Evolutionary conservation across 2,329 filamentous ascomycete species (phyloP).

Genomic region (Claviceps monticola): DNA sequence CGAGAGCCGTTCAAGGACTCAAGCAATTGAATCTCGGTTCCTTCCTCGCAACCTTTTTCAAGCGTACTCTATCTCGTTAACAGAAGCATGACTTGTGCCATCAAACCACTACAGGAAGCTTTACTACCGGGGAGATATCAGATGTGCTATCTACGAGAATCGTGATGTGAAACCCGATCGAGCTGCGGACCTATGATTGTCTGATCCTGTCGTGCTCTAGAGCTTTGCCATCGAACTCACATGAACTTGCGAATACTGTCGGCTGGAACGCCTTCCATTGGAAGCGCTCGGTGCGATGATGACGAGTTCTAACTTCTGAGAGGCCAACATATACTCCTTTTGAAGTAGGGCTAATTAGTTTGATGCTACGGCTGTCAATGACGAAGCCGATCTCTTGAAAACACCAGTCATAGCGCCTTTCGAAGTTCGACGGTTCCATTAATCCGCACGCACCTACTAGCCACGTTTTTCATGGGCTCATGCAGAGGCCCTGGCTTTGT

Average conservation of each 20-base stretch:
- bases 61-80: slow-evolving; percentile 5
- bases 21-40: background rate
- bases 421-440: slow-evolving; percentile 17
- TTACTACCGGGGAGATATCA: background rate
- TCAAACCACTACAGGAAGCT: slow-evolving; percentile 1
- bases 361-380: background rate
- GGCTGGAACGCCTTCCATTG: no score
- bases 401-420: slow-evolving; percentile 19
- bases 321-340: no score
- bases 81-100: slow-evolving; percentile 5
- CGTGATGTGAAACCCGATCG: no score
- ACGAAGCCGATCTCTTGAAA: background rate
- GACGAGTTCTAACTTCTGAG: no score
- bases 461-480: slow-evolving; percentile 16
- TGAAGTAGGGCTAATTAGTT: no score
- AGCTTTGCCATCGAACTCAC: no score
- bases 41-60: background rate
- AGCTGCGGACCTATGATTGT: no score
- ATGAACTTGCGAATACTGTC: no score
- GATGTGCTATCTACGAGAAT: background rate
- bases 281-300: no score
- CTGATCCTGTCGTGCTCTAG: no score
- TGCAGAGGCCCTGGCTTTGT: slow-evolving; percentile 22
- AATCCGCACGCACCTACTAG: slow-evolving; percentile 18
- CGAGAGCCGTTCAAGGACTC: background rate